Conservation (phyloP, 2,329 filamentous ascomycete species). For the Orbilia quercus region DNA sequence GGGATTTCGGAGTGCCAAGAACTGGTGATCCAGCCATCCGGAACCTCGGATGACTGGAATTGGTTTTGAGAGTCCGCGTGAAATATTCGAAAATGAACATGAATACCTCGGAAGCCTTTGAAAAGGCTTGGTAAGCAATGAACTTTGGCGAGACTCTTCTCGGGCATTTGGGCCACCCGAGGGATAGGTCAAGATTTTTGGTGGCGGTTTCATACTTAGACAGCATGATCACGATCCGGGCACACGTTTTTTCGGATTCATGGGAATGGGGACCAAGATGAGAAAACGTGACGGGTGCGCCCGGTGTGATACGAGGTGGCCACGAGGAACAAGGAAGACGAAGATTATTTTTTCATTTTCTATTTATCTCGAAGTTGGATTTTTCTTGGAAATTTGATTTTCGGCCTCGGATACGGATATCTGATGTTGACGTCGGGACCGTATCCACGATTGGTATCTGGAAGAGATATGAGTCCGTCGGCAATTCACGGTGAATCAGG, state of each 20-base stretch:
- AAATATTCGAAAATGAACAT: slow-evolving; percentile 20
- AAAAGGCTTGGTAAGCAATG: slow-evolving; percentile 23
- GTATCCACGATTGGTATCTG: slow-evolving; percentile 49
- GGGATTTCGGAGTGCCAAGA: slow-evolving; percentile 20
- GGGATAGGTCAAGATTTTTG: slow-evolving; percentile 51
- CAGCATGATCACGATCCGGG: slow-evolving; percentile 39
- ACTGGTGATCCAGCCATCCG: slow-evolving; percentile 52
- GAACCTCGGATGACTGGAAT: slow-evolving; percentile 52
- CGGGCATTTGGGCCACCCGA: slow-evolving; percentile 32
- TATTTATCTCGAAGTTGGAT: background rate
- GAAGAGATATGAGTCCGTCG: slow-evolving; percentile 55
- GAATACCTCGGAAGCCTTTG: slow-evolving; percentile 6
- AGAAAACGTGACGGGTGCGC: slow-evolving; percentile 49
- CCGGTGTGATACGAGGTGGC: slow-evolving; percentile 49
- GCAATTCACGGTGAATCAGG: slow-evolving; percentile 38
- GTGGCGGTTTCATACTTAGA: slow-evolving; percentile 56
- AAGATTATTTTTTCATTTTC: slow-evolving; percentile 1
- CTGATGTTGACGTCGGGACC: slow-evolving; percentile 21
- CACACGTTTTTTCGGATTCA: slow-evolving; percentile 42
- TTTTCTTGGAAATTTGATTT: slow-evolving; percentile 15
- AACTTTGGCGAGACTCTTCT: slow-evolving; percentile 37
- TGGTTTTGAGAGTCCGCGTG: slow-evolving; percentile 10
- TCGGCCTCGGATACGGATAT: slow-evolving; percentile 47
- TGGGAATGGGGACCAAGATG: slow-evolving; percentile 6
- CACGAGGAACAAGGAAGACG: slow-evolving; percentile 6